Evolutionary conservation across 169 alveolate species (phyloP).

Genomic region (Plasmodium reichenowi): DNA sequence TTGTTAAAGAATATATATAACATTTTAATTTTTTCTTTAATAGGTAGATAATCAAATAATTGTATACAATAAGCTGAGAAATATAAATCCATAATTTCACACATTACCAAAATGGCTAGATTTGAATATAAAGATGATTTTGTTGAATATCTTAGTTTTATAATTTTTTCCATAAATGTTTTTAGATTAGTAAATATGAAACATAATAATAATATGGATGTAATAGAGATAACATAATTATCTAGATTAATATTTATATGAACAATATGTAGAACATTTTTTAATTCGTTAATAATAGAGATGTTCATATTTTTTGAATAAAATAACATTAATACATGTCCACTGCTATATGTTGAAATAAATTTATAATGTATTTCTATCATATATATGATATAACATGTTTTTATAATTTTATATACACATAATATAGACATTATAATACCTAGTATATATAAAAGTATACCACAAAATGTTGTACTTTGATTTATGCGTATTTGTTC

Average conservation of each 20-base stretch:
- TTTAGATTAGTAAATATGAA: conserved; percentile 59
- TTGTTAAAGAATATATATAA: conserved; percentile 50
- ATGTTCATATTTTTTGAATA: conserved; percentile 53
- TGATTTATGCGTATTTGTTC: conserved; percentile 62
- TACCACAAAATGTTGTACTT: conserved; percentile 49
- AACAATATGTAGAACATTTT: conserved; percentile 49
- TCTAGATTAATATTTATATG: conserved; percentile 53
- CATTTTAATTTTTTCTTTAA: conserved; percentile 50
- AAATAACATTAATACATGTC: conserved; percentile 58
- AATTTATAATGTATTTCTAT: conserved; percentile 45
- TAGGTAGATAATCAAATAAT: conserved; percentile 62
- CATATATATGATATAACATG: conserved; percentile 66
- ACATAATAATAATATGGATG: conserved; percentile 46
- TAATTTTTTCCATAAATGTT: conserved; percentile 70
- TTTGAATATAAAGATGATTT: conserved; percentile 57
- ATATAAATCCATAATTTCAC: conserved; percentile 63
- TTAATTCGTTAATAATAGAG: conserved; percentile 44
- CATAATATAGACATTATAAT: conserved; percentile 61
- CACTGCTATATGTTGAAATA: conserved; percentile 49
- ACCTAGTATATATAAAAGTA: conserved; percentile 40
- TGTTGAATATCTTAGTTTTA: conserved; percentile 41
- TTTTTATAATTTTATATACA: conserved; percentile 46
- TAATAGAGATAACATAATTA: conserved; percentile 52
- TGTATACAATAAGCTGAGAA: conserved; percentile 69
- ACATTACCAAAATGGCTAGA: conserved; percentile 52